These are phyloP conservation scores for Podospora conica DNA, from an alignment of 495 filamentous ascomycete genomes.

Conservation along the genomic window DNA sequence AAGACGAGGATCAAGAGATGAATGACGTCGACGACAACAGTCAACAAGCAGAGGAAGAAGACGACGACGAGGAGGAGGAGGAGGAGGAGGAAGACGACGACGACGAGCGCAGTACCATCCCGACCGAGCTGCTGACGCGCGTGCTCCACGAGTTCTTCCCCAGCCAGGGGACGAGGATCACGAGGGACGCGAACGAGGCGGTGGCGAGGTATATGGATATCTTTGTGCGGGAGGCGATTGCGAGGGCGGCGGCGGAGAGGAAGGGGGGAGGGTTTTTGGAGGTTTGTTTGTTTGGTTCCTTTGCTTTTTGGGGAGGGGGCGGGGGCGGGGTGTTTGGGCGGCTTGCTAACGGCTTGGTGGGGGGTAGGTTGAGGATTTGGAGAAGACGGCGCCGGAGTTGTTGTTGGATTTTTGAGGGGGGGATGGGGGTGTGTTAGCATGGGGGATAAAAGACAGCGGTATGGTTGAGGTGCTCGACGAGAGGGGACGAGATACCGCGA, in stretches of 20 bases:
- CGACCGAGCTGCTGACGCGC: conserved; percentile 63
- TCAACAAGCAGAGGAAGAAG: conserved; percentile 19
- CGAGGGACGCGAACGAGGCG: conserved; percentile 69
- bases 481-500: background rate
- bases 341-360: background rate
- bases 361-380: conserved; percentile 70
- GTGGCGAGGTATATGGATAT: conserved; percentile 84
- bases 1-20: conserved; percentile 22
- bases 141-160: conserved; percentile 75
- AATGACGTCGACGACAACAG: conserved; percentile 18
- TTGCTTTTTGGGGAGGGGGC: background rate
- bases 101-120: conserved; percentile 48
- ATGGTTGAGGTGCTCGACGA: background rate
- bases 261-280: conserved; percentile 66
- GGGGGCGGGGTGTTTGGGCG: background rate
- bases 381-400: conserved; percentile 85
- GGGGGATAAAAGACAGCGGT: too few species aligned
- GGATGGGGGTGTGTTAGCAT: background rate
- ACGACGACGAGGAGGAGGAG: conserved; percentile 15
- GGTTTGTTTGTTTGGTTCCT: conserved; percentile 46
- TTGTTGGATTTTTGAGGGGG: conserved; percentile 73
- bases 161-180: conserved; percentile 61
- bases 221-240: conserved; percentile 89
- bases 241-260: conserved; percentile 62
- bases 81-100: conserved; percentile 17